Evolutionary conservation across 2,329 filamentous ascomycete genomes (phyloP), one percentile per base, ranked within the genome.

Genomic region (Pyrenochaeta sp.): DNA sequence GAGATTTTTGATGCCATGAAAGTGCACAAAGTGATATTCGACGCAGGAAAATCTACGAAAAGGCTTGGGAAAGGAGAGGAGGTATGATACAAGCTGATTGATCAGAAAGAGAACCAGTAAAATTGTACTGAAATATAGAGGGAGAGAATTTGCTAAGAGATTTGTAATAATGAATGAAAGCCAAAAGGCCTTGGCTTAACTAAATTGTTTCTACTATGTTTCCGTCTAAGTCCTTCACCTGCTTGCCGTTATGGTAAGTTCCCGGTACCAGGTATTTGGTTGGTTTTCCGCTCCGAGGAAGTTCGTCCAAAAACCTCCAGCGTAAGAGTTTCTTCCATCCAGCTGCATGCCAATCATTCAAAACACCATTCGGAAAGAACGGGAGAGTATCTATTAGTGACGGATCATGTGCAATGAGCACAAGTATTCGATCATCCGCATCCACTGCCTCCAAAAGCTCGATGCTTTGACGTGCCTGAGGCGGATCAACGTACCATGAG

Each of bases 1-100:
- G 78, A 80, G 40, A 64, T 82, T 18, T 84, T 84, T 63, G 80
- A 84, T 66, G 78, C 79, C 70, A 79, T 81, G 75, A 79, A 83
- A 73, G 80, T 77, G 37, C 80, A 82, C 59, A 83, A 83, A 70
- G 77, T 83, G 23, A 76, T 83, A 7, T 83, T 83, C 61, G 77
- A 80, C 58, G 77, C 77, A 29, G 67, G 72, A 45, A 71, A 75
- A 66, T 77, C 4, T 68, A 53, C 31, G 29, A 17, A 20, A 4
- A 27, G 7, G 40, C 9, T n/a, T n/a, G n/a, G n/a, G 27, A 27
- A n/a, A 17, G 33, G 14, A 29, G 43, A 29, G 33, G 33, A 35
- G 35, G 44, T 32, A 45, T 27, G 23, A 9, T 27, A 9, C 23
- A 27, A 27, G 4, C 23, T 27, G n/a, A n/a, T n/a, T n/a, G n/a